A percentile compares a stretch with the other conserved stretches of the same genome.
These are phyloP conservation scores for Phlyctochytrium planicorne DNA, from an alignment of 192 early-diverging fungal species.

Conservation along the genomic window DNA sequence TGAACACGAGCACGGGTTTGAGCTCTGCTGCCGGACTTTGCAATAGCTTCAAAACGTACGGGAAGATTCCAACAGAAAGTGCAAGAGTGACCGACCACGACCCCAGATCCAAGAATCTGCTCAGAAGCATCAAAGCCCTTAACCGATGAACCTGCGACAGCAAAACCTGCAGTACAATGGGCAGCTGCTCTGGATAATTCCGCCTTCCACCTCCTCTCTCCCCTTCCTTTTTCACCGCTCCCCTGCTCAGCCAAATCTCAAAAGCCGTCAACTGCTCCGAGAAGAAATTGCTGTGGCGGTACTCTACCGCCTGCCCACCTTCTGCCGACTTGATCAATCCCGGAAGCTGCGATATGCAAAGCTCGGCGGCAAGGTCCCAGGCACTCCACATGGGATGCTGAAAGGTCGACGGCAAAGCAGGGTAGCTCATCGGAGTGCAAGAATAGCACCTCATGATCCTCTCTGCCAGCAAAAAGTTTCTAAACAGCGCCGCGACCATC, in stretches of 20 bases:
- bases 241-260: constrained; percentile 90
- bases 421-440: constrained; percentile 87
- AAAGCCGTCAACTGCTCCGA: constrained; percentile 96
- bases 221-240: constrained; percentile 74
- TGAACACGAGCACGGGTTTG: constrained; percentile 91
- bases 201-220: not conserved
- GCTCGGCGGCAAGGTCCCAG: constrained; percentile 93
- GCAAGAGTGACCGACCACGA: constrained; percentile 94
- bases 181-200: constrained; percentile 83
- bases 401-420: constrained; percentile 83
- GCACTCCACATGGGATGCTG: constrained; percentile 96
- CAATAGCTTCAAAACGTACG: constrained; percentile 94
- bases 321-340: constrained; percentile 54
- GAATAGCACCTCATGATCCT: constrained; percentile 93
- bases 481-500: constrained; percentile 88
- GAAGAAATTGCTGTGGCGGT: constrained; percentile 86
- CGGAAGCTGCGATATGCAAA: constrained; percentile 89
- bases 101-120: constrained; percentile 87
- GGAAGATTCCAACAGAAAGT: constrained; percentile 92
- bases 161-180: constrained; percentile 94
- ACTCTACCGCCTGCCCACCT: constrained; percentile 48
- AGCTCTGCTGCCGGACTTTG: constrained; percentile 90
- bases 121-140: constrained; percentile 87
- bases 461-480: constrained; percentile 95
- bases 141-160: constrained; percentile 92